Conservation (phyloP, 768 basidiomycete genomes). For the Sarcodon aspratus region DNA sequence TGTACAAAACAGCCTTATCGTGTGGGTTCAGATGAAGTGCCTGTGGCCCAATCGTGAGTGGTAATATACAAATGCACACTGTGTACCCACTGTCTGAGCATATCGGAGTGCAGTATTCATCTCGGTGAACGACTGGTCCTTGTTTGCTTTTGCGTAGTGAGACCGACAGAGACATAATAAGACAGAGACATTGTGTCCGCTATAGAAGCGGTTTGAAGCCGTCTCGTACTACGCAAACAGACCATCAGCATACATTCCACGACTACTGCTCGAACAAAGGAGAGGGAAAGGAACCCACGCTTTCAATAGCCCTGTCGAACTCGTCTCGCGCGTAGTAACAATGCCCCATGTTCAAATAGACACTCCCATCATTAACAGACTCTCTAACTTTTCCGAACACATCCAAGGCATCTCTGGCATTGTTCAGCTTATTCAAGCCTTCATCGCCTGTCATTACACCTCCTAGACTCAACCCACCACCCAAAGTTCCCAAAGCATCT, state of each 20-base stretch:
- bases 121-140: constrained; percentile 71
- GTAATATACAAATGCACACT: neutral
- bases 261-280: neutral
- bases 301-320: constrained; percentile 92
- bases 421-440: constrained; percentile 48
- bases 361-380: constrained; percentile 69
- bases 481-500: constrained; percentile 66
- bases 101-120: constrained; percentile 82
- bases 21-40: constrained; percentile 74
- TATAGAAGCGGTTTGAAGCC: constrained; percentile 70
- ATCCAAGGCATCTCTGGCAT: constrained; percentile 79
- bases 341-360: constrained; percentile 94
- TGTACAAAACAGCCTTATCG: constrained; percentile 88
- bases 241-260: neutral
- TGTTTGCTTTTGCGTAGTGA: constrained; percentile 90
- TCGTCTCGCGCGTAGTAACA: constrained; percentile 91
- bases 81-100: constrained; percentile 55
- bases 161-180: constrained; percentile 83
- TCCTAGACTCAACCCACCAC: constrained; percentile 32
- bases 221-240: constrained; percentile 67
- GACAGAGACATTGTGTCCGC: constrained; percentile 61
- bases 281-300: constrained; percentile 45
- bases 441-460: constrained; percentile 46
- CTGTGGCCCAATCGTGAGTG: constrained; percentile 26
- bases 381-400: constrained; percentile 89